phyloP scores from a whole-genome alignment of 176 grass and related monocot species.

The Oryza rufipogon region DNA sequence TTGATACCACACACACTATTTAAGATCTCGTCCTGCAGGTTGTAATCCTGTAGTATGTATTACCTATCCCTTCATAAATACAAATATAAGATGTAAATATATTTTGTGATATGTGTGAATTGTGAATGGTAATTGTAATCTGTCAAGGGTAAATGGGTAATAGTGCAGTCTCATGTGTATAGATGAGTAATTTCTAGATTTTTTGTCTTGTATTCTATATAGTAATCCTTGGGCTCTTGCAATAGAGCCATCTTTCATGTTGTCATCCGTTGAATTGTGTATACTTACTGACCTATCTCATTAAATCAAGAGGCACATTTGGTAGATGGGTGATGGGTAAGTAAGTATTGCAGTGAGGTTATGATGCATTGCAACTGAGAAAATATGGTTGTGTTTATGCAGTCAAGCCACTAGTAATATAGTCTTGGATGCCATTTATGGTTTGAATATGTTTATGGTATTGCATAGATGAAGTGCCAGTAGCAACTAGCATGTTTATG shows the following conservation, averaged over 20 bases:
- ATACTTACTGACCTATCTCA: constrained; percentile 18
- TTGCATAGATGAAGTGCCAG: constrained; percentile 22
- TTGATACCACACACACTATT: not conserved
- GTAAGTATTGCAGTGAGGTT: not conserved
- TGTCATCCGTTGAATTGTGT: not conserved
- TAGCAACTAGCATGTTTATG: constrained; percentile 24
- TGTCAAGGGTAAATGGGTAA: not conserved
- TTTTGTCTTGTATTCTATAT: not conserved
- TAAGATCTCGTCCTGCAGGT: not conserved
- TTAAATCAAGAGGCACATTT: constrained; percentile 4
- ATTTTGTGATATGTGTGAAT: not conserved
- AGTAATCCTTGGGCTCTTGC: not conserved
- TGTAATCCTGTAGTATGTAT: not conserved
- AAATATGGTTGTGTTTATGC: constrained; percentile 1
- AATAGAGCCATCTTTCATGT: not conserved
- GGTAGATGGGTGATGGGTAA: constrained; percentile 2
- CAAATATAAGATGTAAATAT: not conserved
- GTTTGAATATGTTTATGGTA: constrained; percentile 14
- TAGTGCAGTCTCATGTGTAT: not conserved
- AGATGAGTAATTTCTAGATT: not conserved
- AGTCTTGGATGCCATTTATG: constrained; percentile 8
- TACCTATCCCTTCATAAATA: not conserved
- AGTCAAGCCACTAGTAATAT: not conserved
- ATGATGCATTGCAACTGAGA: not conserved
- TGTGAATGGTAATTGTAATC: not conserved